Base-by-base conservation (phyloP, 2,329 filamentous ascomycete genomes). In the Phoma sp. region DNA sequence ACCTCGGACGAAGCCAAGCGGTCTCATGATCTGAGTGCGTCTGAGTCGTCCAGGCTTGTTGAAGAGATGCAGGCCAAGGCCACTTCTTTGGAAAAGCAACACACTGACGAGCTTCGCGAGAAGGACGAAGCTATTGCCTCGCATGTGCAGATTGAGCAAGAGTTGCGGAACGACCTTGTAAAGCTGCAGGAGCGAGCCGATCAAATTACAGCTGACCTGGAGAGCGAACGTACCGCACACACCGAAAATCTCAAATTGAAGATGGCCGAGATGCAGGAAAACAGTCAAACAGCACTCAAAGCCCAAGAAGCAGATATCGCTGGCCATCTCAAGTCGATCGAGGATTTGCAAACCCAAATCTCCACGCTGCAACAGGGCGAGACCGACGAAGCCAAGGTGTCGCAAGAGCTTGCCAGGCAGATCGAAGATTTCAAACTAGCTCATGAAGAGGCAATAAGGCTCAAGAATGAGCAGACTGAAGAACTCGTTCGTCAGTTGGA, bases 31-130 rank as follows among this genome's bases (percentile, higher is more conserved):
- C 57, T 62, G 5, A 72, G 67, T 24, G 64, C 66, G 2, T 66
- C 65, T 0, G 69, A 73, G 52, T 66, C 69, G 4, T 64, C 67
- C n/a, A 62, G 67, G 23, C 36, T 66, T 3, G 60, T 71, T 4
- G 65, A 74, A 41, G 66, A 70, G n/a, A 63, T 75, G 0, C 72
- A 75, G 39, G 59, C 61, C 6, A 67, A 71, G 51, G 55, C 74
- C 7, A 45, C 66, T 18, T 63, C 62, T 2, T 29, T 73, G 32
- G 59, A 67, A 10, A 70, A 73, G 43, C 58, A 69, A 32, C 72
- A 75, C 37, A 68, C 69, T 1, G 69, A 74, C 10, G 65, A 71
- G 37, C 43, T 75, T 13, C 64, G 57, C 18, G 42, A 54, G 29
- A 74, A 70, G 39, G 70, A 74, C 22, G 69, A 73, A 36, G 47